Base-by-base conservation (phyloP, 202 grass and related monocot genomes). In the Dendrocalamus latiflorus region DNA sequence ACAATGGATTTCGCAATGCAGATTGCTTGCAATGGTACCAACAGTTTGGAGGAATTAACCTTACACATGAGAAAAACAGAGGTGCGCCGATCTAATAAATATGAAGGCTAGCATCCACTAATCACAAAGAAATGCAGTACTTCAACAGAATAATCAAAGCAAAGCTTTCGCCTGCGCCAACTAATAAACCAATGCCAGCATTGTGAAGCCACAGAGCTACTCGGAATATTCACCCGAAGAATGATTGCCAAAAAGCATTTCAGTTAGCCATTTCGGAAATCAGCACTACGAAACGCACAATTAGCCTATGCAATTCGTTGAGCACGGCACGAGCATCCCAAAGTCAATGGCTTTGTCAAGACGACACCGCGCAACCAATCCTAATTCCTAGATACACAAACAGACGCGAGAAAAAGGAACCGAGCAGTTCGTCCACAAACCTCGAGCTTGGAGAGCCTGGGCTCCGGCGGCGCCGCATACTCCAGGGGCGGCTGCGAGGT, bases 261-360 rank as follows among this genome's bases (percentile, higher is more conserved):
- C 28, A 17, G 28, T 68, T 37, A 8, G 15, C 7, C 30, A 43
- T 41, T 48, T 55, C 14, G n/a, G 28, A 28, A 55, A 21, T 0
- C 1, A 8, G 38, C 25, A 22, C 14, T 50, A 16, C 21, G 12
- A n/a, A 77, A 60, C 28, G 28, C 28, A 30, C 28, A 30, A 30
- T 30, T 36, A 26, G 8, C 34, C 18, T 17, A 56, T 3, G 49
- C 33, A 68, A 61, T 55, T 38, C 0, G 8, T 24, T 24, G 47
- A 61, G n/a, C 47, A 77, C 1, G 65, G 20, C 2, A 36, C 42
- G 2, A 54, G 10, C 16, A 71, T 64, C 57, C 0, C 2, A 3
- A 76, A 86, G 78, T 82, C 77, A 89, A 89, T 81, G 26, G 5
- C 57, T 37, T 76, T 6, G 65, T 33, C 20, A 26, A 51, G 54